Evolutionary conservation across 306 rosid species (phyloP).

Genomic region (Hippophae gyantsensis): DNA sequence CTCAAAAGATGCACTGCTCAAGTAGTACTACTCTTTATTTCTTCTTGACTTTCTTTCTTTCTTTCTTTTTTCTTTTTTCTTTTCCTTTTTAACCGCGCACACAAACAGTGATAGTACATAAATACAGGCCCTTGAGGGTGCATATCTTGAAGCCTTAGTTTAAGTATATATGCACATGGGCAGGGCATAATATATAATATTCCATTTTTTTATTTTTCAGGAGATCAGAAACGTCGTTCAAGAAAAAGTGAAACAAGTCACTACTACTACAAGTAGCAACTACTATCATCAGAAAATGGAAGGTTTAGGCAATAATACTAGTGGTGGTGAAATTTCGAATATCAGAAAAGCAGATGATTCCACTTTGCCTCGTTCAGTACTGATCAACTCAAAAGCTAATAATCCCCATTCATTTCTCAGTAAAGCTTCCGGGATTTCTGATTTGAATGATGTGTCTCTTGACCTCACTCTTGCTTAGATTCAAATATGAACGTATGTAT

Average conservation of each 20-base stretch:
- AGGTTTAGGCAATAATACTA: conserved; percentile 4
- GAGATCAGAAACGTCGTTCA: conserved; percentile 11
- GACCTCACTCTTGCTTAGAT: conserved; percentile 44
- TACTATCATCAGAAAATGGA: conserved; percentile 26
- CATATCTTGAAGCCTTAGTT: neutral
- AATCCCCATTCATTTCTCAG: conserved; percentile 15
- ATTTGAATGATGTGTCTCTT: conserved; percentile 42
- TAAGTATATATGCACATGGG: neutral
- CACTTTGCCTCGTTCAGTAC: conserved; percentile 27
- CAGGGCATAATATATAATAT: neutral
- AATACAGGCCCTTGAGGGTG: too few species aligned
- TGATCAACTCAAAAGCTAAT: conserved; percentile 19
- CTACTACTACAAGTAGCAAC: neutral
- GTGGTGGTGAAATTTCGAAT: neutral
- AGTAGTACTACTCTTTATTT: conserved; percentile 35
- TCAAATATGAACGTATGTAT: neutral
- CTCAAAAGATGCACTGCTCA: conserved; percentile 28
- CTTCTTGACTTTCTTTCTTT: conserved; percentile 17
- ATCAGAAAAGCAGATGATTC: conserved; percentile 8
- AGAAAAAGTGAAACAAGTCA: conserved; percentile 17
- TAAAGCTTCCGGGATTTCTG: conserved; percentile 12
- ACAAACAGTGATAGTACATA: neutral
- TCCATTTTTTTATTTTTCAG: conserved; percentile 16
- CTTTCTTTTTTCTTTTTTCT: conserved; percentile 4
- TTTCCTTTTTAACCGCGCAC: too few species aligned